Base-by-base conservation (phyloP, 805 yeast species). In the Cyberlindnera americana region DNA sequence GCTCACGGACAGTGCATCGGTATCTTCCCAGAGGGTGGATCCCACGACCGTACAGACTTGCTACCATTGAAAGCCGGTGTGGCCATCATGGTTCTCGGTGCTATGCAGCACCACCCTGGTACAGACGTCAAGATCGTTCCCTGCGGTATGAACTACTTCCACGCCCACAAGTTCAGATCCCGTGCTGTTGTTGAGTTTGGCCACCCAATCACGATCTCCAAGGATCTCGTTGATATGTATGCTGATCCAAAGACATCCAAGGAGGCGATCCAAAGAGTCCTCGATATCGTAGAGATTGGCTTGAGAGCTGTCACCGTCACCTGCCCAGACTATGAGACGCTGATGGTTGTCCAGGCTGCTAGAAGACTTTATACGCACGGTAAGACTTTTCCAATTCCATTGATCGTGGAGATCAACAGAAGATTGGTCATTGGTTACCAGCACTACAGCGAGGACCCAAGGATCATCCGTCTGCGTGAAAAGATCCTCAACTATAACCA, bases 11-110 rank as follows among this genome's bases (percentile, higher is more conserved):
- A 85, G 41, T 86, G 95, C 47, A 65, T 93, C 25, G 98, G 98
- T 10, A 86, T 93, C 32, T 93, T 89, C 66, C 97, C 99, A 8
- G 99, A 93, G 67, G 99, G 99, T 43, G 99, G 99, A 1, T 88
- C 96, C 11, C 99, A 91, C 56, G 99, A 91, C 61, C 73, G 99
- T 50, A 81, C 98, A 0, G 95, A 88, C 47, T 64, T 91, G 50
- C 70, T 91, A 36, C 99, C 99, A 0, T 68, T 91, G 50, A 91
- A 93, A 59, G 96, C 98, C 1, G 99, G 99, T 47, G 97, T 93
- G 8, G 96, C 96, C 3, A 84, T 91, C 41, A 93, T 91, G 98
- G 99, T 98, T 0, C 69, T 93, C 22, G 99, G 98, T 8, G 93
- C 98, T 9, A 77, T 90, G 78, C 84, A 80, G 18, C 72, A 77